Base-by-base conservation (phyloP, 805 yeast species). In the Metschnikowia lochheadii region DNA sequence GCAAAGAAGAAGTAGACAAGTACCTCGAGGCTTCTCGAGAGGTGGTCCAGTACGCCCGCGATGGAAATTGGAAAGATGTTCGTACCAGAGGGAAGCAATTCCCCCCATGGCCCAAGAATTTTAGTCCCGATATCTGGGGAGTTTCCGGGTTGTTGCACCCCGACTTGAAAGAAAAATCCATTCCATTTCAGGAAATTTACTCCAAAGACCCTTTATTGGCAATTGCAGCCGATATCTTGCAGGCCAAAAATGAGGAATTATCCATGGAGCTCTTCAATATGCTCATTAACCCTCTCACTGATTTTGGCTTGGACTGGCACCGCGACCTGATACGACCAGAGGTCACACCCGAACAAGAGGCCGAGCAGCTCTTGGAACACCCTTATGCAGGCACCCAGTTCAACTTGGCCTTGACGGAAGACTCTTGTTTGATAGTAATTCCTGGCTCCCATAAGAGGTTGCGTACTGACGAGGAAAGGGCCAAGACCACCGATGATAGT, bases 41-140 rank as follows among this genome's bases (percentile, higher is more conserved):
- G 13, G 63, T 75, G 32, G 72, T 76, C 15, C 63, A 70, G 37
- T 55, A 64, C 31, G 80, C 80, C 15, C 62, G 82, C 40, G 68
- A 62, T 3, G 82, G 82, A 3, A 63, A 72, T 17, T 78, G 81
- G 82, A 66, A 73, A 14, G 65, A 70, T 44, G 79, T 77, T 14
- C 67, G 82, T 53, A 75, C 80, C 3, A 61, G 74, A 42, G 81
- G 81, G 6, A 78, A 78, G 53, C 82, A 78, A 56, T 78, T 78
- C 56, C 82, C 82, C 6, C 82, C 82, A n/a, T 78, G 82, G 82
- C 80, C 81, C 15, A 65, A 64, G 48, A 73, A 75, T 49, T 74
- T 69, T 56, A 69, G 70, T 48, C 80, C 81, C 3, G 81, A 78
- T 52, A 77, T 78, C 49, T 78, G 82, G 82, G 82, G 82, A 0